These are phyloP conservation scores for Blastocystis hominis DNA, from an alignment of 352 stramenopile genomes.

Conservation along the genomic window DNA sequence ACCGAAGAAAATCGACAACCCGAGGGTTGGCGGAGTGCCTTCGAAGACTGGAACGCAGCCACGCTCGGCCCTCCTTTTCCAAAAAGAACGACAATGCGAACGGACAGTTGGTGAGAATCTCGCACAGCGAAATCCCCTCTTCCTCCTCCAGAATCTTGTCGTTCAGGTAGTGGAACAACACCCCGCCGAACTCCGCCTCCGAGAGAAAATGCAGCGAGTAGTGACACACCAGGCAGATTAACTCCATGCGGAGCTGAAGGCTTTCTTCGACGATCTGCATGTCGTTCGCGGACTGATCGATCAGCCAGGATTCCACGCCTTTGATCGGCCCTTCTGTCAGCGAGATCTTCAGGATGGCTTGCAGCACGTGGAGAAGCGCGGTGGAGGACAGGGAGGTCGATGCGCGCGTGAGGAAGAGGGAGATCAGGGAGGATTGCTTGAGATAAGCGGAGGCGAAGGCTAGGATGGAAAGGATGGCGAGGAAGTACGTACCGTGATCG, in stretches of 20 bases:
- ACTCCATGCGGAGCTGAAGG: not conserved
- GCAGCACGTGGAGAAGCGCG: not conserved
- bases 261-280: not conserved
- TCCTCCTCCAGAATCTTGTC: not conserved
- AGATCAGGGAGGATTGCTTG: not conserved
- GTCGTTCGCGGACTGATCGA: not conserved
- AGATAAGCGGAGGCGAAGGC: not conserved
- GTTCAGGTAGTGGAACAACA: not conserved
- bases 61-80: not conserved
- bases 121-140: not conserved
- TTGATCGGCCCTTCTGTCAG: not conserved
- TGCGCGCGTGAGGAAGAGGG: not conserved
- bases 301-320: not conserved
- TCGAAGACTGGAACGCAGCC: not conserved
- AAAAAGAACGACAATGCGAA: not conserved
- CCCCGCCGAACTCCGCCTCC: too few species aligned
- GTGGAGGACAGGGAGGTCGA: not conserved
- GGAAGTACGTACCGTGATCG: not conserved
- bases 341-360: not conserved
- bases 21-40: not conserved
- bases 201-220: too few species aligned
- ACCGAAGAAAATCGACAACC: not conserved
- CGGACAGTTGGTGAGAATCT: not conserved
- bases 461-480: not conserved
- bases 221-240: too few species aligned